Evolutionary conservation across 441 rosid species (phyloP), one percentile per base, ranked within the genome.

Genomic region (Breynia disticha): DNA sequence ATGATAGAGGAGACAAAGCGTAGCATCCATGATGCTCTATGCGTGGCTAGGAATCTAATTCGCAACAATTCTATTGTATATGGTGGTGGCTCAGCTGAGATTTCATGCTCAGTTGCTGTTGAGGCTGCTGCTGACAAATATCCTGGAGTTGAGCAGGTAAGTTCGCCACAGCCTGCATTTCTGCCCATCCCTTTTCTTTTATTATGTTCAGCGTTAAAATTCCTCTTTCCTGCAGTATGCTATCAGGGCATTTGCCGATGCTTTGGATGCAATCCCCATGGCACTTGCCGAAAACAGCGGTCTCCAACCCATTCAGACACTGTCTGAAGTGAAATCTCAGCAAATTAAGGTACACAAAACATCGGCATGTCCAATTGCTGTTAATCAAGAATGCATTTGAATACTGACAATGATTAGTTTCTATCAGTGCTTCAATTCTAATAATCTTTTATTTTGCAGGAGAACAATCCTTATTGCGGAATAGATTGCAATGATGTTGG

Each of bases 281-380:
- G 97, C 99, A 16, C 96, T 90, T 19, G 97, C 97, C 2, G 96
- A 94, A 68, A 94, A 94, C 64, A 87, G 97, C 55, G 97, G 97
- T 37, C 81, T 90, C 58, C 95, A 90, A 61, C 95, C 96, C 15
- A 87, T 90, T 46, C 97, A 94, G 75, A 90, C 94, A 1, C 79
- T 86, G 41, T 94, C 97, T 59, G 96, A 86, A 1, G 99, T 94
- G 52, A 90, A 87, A 71, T 79, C 90, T 64, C 96, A 90, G 72
- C 95, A 88, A 76, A 70, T 87, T 19, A 82, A 90, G 94, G 96
- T 80, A 81, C 66, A 22, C 45, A 15, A 38, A 42, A 46, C 18
- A 10, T 9, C n/a, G n/a, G n/a, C n/a, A n/a, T n/a, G n/a, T 32
- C 42, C 28, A 1, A 39, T 1, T 14, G 15, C 2, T 39, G 43